Base-by-base conservation (phyloP, 2,329 filamentous ascomycete genomes). In the Aspergillus bombycis region DNA sequence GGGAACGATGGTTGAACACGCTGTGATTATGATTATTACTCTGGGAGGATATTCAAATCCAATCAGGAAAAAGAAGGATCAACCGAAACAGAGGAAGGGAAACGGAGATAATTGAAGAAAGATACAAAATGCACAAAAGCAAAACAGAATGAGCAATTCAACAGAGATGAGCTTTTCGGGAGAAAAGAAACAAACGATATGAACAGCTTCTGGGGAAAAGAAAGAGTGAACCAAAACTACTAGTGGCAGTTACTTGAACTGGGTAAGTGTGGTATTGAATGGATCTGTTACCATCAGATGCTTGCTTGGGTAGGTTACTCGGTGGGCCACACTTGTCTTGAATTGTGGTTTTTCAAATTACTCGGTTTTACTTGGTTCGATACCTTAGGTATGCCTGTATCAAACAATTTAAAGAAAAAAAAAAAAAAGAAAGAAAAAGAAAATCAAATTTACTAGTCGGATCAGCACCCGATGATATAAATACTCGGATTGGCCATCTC, bases 181-280 rank as follows among this genome's bases (percentile, higher is more conserved):
- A 54, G 43, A 54, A 34, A 60, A 52, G 46, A 43, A 52, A 60
- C 21, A 43, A 60, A 54, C 32, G 26, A 41, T 23, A 54, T 38
- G 38, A 52, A 45, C 57, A 58, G 57, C 46, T 59, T 36, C 57
- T 48, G 57, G 57, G 46, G 32, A 59, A 38, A 59, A 53, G 57
- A 50, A 23, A 23, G 43, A 21, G 23, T 48, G 21, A 26, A 23
- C 21, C 45, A 26, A 26, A 23, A 41, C 38, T 26, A 38, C 52
- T 55, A 55, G 30, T 36, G 52, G 43, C 30, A 50, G 46, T 58
- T 61, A 48, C 62, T 59, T 38, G 9, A 32, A 58, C 55, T 57
- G 55, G 62, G 58, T 62, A 64, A 64, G 58, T 64, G 36, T 60
- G 46, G 60, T 58, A 56, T 30, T 54, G 61, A 54, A 59, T 45